Conservation (phyloP, 257 asterid genomes). For the Galeopsis tetrahit region DNA sequence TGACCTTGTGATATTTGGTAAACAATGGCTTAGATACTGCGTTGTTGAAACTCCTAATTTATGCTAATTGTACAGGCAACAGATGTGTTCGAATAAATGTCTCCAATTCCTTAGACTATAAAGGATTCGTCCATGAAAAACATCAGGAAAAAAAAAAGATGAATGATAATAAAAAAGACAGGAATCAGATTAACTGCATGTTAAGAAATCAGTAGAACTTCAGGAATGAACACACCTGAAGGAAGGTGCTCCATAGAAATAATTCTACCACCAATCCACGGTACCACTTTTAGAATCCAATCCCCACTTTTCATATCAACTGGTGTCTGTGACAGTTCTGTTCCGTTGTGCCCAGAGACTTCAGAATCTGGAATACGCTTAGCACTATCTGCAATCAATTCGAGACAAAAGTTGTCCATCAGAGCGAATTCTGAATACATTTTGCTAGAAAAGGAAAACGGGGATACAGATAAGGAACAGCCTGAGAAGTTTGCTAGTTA, state of each 20-base stretch:
- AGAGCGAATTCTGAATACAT: conserved; percentile 10
- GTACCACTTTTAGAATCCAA: conserved; percentile 80
- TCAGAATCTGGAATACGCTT: conserved; percentile 65
- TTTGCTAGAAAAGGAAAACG: not conserved
- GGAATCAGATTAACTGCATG: conserved; percentile 17
- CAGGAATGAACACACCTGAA: conserved; percentile 48
- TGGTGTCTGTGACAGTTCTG: conserved; percentile 63
- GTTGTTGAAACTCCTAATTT: not conserved
- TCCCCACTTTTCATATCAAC: conserved; percentile 70
- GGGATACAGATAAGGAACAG: too few relatives aligned
- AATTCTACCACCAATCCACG: conserved; percentile 94
- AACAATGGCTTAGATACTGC: not conserved
- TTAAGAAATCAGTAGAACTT: conserved; percentile 11
- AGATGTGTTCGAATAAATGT: not conserved
- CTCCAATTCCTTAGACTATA: not conserved
- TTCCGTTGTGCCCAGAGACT: conserved; percentile 62
- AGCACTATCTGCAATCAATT: conserved; percentile 61
- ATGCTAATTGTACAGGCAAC: not conserved
- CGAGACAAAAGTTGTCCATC: conserved; percentile 13
- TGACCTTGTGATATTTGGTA: too few relatives aligned
- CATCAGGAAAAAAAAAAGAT: not conserved
- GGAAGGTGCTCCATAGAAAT: conserved; percentile 89
- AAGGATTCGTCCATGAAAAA: not conserved
- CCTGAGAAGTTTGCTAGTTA: too few relatives aligned
- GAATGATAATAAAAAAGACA: not conserved